These are phyloP conservation scores for Botryobasidium botryosum DNA, from an alignment of 768 basidiomycete species.

Conservation along the genomic window DNA sequence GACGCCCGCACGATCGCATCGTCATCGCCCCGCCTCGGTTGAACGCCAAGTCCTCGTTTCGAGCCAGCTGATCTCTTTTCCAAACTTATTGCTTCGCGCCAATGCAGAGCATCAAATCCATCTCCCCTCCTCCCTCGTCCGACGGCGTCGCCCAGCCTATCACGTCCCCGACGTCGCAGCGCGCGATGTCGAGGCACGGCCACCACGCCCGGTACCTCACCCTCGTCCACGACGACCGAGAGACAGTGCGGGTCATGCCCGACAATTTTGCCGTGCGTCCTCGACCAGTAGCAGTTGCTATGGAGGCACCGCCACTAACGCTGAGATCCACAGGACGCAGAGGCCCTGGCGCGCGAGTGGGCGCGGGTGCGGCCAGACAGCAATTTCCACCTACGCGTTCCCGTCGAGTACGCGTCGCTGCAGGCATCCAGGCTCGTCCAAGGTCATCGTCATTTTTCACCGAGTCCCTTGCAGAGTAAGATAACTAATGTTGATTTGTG, in stretches of 20 bases:
- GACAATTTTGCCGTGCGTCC: slow-evolving; percentile 40
- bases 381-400: slow-evolving; percentile 57
- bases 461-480: background rate
- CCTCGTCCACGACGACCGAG: slow-evolving; percentile 70
- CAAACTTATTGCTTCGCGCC: background rate
- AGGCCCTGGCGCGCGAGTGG: slow-evolving; percentile 68
- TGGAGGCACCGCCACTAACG: background rate
- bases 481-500: background rate
- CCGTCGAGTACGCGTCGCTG: slow-evolving; percentile 74
- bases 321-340: slow-evolving; percentile 44
- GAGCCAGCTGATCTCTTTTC: no score
- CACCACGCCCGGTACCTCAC: slow-evolving; percentile 57
- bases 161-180: background rate
- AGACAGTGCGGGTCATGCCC: slow-evolving; percentile 71
- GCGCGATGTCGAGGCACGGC: slow-evolving; percentile 1
- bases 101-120: background rate
- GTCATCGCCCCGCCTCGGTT: no score
- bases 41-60: no score
- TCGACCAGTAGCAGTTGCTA: background rate
- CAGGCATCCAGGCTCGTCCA: slow-evolving; percentile 31
- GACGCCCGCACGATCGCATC: no score
- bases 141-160: background rate
- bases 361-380: slow-evolving; percentile 71
- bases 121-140: background rate
- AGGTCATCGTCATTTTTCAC: slow-evolving; percentile 5